Conservation (phyloP, 78 protist species). For the Paratrimastix pyriformis region DNA sequence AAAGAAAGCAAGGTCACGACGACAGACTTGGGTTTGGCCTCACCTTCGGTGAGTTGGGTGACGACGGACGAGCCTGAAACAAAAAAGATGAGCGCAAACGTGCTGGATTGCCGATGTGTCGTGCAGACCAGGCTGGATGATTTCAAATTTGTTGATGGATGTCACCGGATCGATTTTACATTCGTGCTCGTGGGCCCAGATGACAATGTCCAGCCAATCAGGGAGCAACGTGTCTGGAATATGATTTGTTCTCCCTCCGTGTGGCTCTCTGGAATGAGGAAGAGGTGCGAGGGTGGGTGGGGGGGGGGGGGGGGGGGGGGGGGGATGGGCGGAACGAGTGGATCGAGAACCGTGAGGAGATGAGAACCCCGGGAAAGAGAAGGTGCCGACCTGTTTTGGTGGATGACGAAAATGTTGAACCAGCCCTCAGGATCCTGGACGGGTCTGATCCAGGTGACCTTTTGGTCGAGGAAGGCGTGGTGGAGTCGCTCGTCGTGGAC, state of each 20-base stretch:
- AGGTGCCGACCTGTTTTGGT: constrained; percentile 70
- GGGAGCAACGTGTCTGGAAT: constrained; percentile 63
- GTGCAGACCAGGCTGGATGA: no score
- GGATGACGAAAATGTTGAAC: constrained; percentile 84
- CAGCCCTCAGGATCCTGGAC: constrained; percentile 54
- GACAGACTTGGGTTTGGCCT: no score
- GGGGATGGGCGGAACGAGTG: background rate
- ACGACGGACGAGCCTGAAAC: no score
- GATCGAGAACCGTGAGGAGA: background rate
- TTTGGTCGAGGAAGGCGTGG: constrained; percentile 49
- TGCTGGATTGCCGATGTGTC: no score
- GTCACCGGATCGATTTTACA: constrained; percentile 55
- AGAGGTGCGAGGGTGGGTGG: background rate
- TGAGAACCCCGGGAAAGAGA: no score
- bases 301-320: background rate
- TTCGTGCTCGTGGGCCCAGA: constrained; percentile 97
- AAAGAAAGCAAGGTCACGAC: no score
- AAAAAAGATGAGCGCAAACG: no score
- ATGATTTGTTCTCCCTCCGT: no score
- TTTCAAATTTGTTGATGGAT: no score
- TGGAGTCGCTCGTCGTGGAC: constrained; percentile 86
- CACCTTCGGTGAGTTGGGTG: no score
- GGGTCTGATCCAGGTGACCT: constrained; percentile 58
- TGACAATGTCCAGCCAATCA: constrained; percentile 67
- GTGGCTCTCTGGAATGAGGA: no score